phyloP scores from a whole-genome alignment of 345 rosid species.

The Bruguiera sexangula region DNA sequence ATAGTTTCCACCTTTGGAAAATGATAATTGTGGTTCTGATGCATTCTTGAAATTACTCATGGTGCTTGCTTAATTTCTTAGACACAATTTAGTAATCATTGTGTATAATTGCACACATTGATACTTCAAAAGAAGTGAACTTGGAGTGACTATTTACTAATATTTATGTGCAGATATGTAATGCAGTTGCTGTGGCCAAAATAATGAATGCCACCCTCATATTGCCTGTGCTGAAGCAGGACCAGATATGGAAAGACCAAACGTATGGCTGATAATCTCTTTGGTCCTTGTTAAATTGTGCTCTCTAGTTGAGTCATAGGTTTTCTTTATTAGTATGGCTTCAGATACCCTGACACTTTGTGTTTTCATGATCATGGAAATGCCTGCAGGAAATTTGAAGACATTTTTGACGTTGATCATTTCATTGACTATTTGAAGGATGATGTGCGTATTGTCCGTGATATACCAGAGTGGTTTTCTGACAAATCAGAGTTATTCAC shows the following conservation, averaged over 20 bases:
- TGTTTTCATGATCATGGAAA: background rate
- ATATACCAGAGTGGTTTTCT: slow-evolving; percentile 95
- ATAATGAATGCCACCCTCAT: slow-evolving; percentile 98
- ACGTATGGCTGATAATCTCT: slow-evolving; percentile 46
- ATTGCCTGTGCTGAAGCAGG: slow-evolving; percentile 97
- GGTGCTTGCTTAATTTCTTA: too few relatives aligned
- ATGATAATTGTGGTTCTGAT: too few relatives aligned
- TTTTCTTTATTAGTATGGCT: too few relatives aligned
- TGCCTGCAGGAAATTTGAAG: slow-evolving; percentile 83
- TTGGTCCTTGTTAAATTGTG: background rate
- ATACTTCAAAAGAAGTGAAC: slow-evolving; percentile 1
- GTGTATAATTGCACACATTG: too few relatives aligned
- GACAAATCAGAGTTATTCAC: slow-evolving; percentile 90
- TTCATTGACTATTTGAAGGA: slow-evolving; percentile 93
- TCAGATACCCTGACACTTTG: too few relatives aligned
- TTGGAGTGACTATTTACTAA: background rate
- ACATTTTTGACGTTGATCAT: slow-evolving; percentile 94
- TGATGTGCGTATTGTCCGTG: slow-evolving; percentile 87
- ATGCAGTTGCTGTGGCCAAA: slow-evolving; percentile 99
- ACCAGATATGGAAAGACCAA: slow-evolving; percentile 99
- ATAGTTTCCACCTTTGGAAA: too few relatives aligned
- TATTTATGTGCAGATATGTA: slow-evolving; percentile 71
- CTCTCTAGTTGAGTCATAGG: background rate
- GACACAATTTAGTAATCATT: too few relatives aligned
- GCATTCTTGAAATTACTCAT: too few relatives aligned